Conservation (phyloP, 768 basidiomycete species). For the Lactifluus hygrophoroides region DNA sequence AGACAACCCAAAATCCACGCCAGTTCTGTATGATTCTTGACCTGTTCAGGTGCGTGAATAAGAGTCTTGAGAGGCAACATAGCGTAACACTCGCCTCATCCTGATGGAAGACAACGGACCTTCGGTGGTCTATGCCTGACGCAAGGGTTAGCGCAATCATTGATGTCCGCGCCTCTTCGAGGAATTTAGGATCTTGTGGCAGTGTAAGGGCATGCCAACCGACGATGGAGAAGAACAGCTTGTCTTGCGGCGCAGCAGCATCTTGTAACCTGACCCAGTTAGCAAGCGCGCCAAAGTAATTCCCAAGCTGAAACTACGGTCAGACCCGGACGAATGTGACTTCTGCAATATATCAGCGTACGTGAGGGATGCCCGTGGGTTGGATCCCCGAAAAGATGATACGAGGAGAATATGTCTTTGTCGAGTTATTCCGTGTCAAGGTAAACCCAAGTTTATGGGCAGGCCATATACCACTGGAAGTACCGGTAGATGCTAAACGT, state of each 20-base stretch:
- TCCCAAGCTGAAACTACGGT: constrained; percentile 59
- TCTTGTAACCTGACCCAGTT: constrained; percentile 85
- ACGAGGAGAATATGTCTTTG: constrained; percentile 20
- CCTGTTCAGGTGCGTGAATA: constrained; percentile 35
- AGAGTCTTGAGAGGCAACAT: neutral
- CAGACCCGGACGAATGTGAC: neutral
- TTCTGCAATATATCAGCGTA: constrained; percentile 28
- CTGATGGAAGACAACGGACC: constrained; percentile 76
- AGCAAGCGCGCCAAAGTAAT: constrained; percentile 82
- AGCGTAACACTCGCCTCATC: constrained; percentile 51
- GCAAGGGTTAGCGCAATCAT: constrained; percentile 81
- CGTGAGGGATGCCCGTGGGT: constrained; percentile 87
- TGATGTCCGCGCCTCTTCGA: constrained; percentile 57
- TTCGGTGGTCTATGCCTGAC: constrained; percentile 71
- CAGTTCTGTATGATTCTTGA: constrained; percentile 75
- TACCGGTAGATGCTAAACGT: no score
- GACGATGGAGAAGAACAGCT: constrained; percentile 77
- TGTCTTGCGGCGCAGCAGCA: constrained; percentile 46
- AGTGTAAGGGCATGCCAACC: constrained; percentile 93
- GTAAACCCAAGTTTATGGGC: neutral
- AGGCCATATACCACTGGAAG: neutral
- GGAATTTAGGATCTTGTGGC: constrained; percentile 66
- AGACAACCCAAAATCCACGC: constrained; percentile 87
- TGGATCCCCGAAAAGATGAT: constrained; percentile 88
- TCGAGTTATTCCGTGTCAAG: neutral